Evolutionary conservation across 176 grass and related monocot species (phyloP).

Genomic region (Elaeis guineensis): DNA sequence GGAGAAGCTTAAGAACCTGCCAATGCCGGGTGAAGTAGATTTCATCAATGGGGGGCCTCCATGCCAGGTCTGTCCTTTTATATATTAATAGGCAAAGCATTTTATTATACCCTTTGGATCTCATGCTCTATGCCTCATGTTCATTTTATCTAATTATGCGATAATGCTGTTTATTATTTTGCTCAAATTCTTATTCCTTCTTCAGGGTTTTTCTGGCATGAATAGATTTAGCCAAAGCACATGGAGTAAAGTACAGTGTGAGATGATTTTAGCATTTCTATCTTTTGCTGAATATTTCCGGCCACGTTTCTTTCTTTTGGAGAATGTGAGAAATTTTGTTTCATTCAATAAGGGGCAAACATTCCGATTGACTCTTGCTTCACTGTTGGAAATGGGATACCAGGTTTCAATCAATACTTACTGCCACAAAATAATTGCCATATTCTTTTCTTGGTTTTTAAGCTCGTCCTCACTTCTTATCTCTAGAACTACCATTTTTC

Average conservation of each 20-base stretch:
- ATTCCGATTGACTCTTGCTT: constrained; percentile 82
- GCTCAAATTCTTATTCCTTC: constrained; percentile 4
- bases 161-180: too few species aligned
- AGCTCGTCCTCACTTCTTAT: too few species aligned
- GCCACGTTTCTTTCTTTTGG: constrained; percentile 88
- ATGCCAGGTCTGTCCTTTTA: constrained; percentile 57
- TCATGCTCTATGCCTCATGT: neutral
- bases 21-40: constrained; percentile 88
- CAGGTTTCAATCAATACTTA: constrained; percentile 48
- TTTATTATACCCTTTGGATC: neutral
- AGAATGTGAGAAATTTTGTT: constrained; percentile 97
- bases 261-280: constrained; percentile 98
- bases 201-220: constrained; percentile 98
- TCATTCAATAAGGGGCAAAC: constrained; percentile 99
- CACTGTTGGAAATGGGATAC: constrained; percentile 94
- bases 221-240: constrained; percentile 95
- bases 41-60: constrained; percentile 99
- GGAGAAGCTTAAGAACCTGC: constrained; percentile 82
- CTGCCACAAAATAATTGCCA: too few species aligned
- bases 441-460: too few species aligned
- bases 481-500: too few species aligned
- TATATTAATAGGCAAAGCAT: neutral
- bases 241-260: constrained; percentile 99
- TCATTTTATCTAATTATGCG: too few species aligned
- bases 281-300: constrained; percentile 94